Percentiles rank a stretch among this genome's conserved stretches.
Conservation (phyloP, 148 eudicot species). For the Gaultheria prostrata region DNA sequence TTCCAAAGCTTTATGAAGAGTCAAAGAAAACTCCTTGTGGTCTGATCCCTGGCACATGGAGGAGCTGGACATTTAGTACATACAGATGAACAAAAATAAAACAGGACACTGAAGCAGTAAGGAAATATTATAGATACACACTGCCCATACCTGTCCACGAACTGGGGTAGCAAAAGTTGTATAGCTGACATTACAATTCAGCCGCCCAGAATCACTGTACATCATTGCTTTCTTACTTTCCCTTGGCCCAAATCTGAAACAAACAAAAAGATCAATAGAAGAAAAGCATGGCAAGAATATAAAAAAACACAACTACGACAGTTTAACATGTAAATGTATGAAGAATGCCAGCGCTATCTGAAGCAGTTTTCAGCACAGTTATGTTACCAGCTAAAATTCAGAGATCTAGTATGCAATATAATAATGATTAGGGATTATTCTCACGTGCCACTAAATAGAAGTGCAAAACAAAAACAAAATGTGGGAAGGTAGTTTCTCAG, state of each 20-base stretch:
- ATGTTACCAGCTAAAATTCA: not conserved
- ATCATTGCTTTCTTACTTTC: conserved; percentile 98
- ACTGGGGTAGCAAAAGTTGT: conserved; percentile 74
- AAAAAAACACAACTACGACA: not conserved
- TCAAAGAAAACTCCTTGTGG: conserved; percentile 65
- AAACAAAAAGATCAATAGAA: not conserved
- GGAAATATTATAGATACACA: not conserved
- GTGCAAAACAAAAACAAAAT: not conserved
- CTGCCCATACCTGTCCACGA: conserved; percentile 63
- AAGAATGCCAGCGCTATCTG: not conserved
- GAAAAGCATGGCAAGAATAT: not conserved
- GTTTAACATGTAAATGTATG: not conserved
- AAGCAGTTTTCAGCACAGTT: not conserved
- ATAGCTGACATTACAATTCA: conserved; percentile 89
- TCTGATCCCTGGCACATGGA: conserved; percentile 59
- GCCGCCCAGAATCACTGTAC: conserved; percentile 79
- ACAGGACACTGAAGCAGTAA: not conserved
- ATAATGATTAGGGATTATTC: too few relatives aligned
- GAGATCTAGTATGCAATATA: not conserved
- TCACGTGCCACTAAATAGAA: not conserved
- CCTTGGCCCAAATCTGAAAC: conserved; percentile 86
- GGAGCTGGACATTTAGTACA: not conserved
- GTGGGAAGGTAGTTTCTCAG: not conserved
- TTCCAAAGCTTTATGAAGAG: conserved; percentile 93
- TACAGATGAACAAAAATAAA: not conserved